These are phyloP conservation scores for Lagerstroemia speciosa DNA, from an alignment of 345 rosid genomes.

Conservation along the genomic window DNA sequence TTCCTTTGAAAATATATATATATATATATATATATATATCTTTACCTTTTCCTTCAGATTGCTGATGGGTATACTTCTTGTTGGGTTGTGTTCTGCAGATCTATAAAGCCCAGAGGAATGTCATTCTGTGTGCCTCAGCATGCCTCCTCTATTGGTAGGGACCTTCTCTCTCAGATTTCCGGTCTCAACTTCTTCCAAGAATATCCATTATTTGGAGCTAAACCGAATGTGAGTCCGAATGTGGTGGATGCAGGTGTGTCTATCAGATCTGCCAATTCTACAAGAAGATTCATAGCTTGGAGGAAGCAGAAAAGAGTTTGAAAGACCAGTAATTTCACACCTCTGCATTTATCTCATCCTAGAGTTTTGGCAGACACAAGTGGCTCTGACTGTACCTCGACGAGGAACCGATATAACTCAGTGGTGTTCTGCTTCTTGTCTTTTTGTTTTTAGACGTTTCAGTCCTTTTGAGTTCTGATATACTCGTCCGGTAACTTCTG, in stretches of 20 bases:
- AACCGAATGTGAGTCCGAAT: neutral
- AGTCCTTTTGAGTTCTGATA: no score
- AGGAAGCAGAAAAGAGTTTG: neutral
- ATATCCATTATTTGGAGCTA: neutral
- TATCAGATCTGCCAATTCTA: slow-evolving; percentile 2
- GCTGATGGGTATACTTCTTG: neutral
- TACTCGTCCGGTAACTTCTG: no score
- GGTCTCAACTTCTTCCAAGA: neutral
- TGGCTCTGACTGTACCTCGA: neutral
- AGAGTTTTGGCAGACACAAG: neutral
- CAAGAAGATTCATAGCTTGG: slow-evolving; percentile 4
- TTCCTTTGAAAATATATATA: no score
- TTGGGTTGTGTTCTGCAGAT: slow-evolving; percentile 30
- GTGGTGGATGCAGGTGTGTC: neutral
- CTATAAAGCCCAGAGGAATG: slow-evolving; percentile 73
- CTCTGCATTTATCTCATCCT: neutral
- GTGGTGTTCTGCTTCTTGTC: neutral
- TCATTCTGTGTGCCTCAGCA: slow-evolving; percentile 57
- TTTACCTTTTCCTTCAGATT: neutral
- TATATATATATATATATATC: no score
- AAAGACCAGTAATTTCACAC: neutral
- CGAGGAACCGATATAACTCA: neutral
- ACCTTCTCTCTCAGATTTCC: neutral
- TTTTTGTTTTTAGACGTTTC: no score
- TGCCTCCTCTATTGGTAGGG: slow-evolving; percentile 70